Evolutionary conservation across 441 rosid genomes (phyloP).

Genomic region (Sinapis alba): DNA sequence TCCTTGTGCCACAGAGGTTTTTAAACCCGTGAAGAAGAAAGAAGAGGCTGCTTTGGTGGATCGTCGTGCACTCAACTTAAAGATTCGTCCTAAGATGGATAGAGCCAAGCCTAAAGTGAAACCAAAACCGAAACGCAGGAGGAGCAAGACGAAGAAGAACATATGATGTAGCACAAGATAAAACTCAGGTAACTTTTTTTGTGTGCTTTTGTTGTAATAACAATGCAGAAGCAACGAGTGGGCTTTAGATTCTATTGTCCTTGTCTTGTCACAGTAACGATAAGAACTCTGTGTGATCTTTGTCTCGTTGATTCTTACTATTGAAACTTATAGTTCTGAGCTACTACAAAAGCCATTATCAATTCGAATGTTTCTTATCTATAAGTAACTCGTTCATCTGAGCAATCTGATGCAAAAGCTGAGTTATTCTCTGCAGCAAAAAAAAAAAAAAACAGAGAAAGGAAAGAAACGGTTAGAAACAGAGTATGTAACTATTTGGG

Average conservation of each 20-base stretch:
- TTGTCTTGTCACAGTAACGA: background rate
- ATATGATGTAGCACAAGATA: slow-evolving; percentile 3
- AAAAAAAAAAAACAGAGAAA: background rate
- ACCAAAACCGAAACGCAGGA: slow-evolving; percentile 26
- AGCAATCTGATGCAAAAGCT: slow-evolving; percentile 62
- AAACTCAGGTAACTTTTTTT: background rate
- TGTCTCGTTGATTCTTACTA: background rate
- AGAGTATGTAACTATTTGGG: background rate
- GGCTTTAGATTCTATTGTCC: background rate
- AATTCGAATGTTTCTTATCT: slow-evolving; percentile 37
- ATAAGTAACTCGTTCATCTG: slow-evolving; percentile 61
- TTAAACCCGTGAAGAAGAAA: slow-evolving; percentile 55
- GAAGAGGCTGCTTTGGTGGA: slow-evolving; percentile 45
- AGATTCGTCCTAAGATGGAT: slow-evolving; percentile 29
- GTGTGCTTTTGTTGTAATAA: background rate
- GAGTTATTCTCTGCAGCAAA: slow-evolving; percentile 54
- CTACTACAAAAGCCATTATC: background rate
- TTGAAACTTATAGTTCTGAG: background rate
- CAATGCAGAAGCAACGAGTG: background rate
- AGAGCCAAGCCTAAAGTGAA: slow-evolving; percentile 22
- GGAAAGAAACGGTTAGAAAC: background rate
- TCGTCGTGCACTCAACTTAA: slow-evolving; percentile 36
- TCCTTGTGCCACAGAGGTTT: slow-evolving; percentile 62
- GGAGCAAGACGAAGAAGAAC: slow-evolving; percentile 29
- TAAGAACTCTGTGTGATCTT: background rate